Conservation (phyloP, 2,329 filamentous ascomycete species). For the Aspergillus brasiliensis region DNA sequence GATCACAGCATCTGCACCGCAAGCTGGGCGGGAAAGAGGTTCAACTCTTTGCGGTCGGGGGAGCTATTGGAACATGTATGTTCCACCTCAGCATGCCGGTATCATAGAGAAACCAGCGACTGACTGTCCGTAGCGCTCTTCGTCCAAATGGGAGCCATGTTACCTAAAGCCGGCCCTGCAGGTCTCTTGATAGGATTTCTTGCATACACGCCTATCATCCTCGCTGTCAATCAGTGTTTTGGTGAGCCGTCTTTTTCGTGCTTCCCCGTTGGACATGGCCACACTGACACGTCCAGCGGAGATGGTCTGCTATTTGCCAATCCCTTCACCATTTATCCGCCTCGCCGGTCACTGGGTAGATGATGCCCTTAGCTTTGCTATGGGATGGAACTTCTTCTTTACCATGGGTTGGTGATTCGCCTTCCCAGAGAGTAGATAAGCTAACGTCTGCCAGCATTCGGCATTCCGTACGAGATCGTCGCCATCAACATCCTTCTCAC, state of each 20-base stretch:
- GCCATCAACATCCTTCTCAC: slow-evolving; percentile 43
- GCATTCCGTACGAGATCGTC: slow-evolving; percentile 41
- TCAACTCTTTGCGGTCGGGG: slow-evolving; percentile 38
- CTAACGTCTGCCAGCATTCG: no score
- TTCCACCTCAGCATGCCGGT: neutral
- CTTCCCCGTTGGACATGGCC: neutral
- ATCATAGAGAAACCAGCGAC: neutral
- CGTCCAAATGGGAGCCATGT: slow-evolving; percentile 35
- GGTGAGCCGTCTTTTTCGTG: neutral
- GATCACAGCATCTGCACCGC: slow-evolving; percentile 31
- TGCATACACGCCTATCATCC: slow-evolving; percentile 27
- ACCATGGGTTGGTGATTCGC: slow-evolving; percentile 24
- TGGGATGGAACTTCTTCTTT: slow-evolving; percentile 34
- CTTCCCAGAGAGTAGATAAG: no score
- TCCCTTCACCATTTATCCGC: slow-evolving; percentile 29
- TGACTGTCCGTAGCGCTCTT: slow-evolving; percentile 23
- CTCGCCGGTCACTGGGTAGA: slow-evolving; percentile 33
- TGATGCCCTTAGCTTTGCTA: slow-evolving; percentile 32
- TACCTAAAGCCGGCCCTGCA: slow-evolving; percentile 39
- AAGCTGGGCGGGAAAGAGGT: slow-evolving; percentile 36
- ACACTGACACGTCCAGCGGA: slow-evolving; percentile 20
- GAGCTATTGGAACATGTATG: slow-evolving; percentile 39
- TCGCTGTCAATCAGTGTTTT: slow-evolving; percentile 35
- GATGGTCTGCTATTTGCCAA: slow-evolving; percentile 32
- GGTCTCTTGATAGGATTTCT: slow-evolving; percentile 36